Base-by-base conservation (phyloP, 495 filamentous ascomycete species). In the Aspergillus diversus region DNA sequence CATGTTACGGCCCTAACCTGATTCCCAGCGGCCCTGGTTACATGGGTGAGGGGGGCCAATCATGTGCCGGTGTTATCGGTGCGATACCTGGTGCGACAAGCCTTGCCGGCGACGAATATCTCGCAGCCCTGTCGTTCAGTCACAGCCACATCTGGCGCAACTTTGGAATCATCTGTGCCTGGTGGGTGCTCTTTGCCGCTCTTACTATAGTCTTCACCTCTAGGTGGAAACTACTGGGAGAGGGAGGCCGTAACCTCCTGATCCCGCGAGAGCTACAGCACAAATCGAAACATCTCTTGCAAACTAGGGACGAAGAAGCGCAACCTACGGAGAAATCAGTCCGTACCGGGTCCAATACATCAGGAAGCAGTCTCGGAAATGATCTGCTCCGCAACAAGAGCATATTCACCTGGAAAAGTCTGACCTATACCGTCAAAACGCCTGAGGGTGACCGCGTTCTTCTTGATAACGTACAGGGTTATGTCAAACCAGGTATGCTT, bases 401-500 rank as follows among this genome's bases (percentile, higher is more conserved):
- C 16, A 68, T 67, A 15, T 67, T 87, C 61, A 87, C 83, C 5
- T 90, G 85, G 85, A 83, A 83, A 61, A 77, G 87, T 61, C 75
- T 88, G 15, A 75, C 69, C 11, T 90, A 90, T 64, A 78, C 74
- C 7, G 79, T 84, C 39, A 75, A 76, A 33, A 75, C 74, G 3
- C 79, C 63, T 55, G 71, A 67, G 56, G 80, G 70, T 32, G 81
- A 67, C 63, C 72, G 74, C 9, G 55, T 73, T 17, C 74, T 92
- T 7, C 78, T 97, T 21, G 87, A 97, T 63, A 81, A 93, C 65
- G 87, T 96, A 5, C 88, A 91, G 64, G 93, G 93, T 35, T 97
- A 89, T 90, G 90, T 96, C 53, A 95, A 96, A 71, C 93, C 93
- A 17, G 93, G 93, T 57, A 82, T 86, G 65, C 77, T 93, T 64